These are phyloP conservation scores for Tylopilus vinaceipallidus DNA, from an alignment of 768 basidiomycete species.

Conservation along the genomic window DNA sequence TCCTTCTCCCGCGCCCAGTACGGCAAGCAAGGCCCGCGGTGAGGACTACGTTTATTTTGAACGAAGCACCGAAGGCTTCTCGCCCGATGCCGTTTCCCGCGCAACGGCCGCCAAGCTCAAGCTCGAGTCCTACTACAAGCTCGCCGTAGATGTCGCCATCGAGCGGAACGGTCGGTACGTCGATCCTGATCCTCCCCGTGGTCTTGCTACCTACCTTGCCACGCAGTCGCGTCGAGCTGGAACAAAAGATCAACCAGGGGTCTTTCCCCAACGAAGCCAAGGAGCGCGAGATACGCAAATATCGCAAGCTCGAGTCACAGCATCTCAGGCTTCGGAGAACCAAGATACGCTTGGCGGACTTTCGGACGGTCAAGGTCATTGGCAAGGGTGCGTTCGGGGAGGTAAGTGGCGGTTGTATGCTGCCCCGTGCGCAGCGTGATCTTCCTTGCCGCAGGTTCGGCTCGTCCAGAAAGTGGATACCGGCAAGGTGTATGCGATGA, in stretches of 20 bases:
- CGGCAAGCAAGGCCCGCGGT: constrained; percentile 29
- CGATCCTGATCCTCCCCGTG: not conserved
- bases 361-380: constrained; percentile 96
- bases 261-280: constrained; percentile 77
- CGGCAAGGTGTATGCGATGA: constrained; percentile 99
- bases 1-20: constrained; percentile 31
- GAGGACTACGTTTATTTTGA: constrained; percentile 93
- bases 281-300: constrained; percentile 82
- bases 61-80: constrained; percentile 77
- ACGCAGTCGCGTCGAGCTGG: constrained; percentile 81
- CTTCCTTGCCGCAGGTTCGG: constrained; percentile 58
- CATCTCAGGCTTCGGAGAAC: constrained; percentile 91
- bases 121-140: constrained; percentile 97
- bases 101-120: constrained; percentile 94
- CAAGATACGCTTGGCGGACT: constrained; percentile 90
- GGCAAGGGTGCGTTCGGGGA: constrained; percentile 99
- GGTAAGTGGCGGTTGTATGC: constrained; percentile 42
- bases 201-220: constrained; percentile 1
- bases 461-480: constrained; percentile 97
- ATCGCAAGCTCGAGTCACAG: constrained; percentile 83
- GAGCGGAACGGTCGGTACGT: constrained; percentile 88
- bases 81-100: constrained; percentile 82
- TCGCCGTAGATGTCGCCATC: constrained; percentile 95
- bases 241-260: constrained; percentile 77
- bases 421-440: not conserved